These are phyloP conservation scores for Haplosporangium gracile DNA, from an alignment of 192 early-diverging fungal genomes.

Conservation along the genomic window DNA sequence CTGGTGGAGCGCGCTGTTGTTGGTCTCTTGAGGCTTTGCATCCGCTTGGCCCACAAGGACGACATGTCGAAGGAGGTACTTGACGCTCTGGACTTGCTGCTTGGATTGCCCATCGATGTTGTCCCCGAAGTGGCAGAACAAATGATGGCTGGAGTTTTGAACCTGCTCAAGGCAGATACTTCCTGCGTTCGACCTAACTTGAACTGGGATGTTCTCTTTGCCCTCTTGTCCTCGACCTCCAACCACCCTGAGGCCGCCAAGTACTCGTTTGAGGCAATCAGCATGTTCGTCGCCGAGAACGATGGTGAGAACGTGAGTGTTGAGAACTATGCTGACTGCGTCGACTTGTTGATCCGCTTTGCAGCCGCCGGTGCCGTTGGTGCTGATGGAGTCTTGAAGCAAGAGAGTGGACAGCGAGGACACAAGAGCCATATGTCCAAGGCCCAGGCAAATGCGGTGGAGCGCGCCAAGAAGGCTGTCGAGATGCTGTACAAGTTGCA, in stretches of 20 bases:
- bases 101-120: slow-evolving; percentile 68
- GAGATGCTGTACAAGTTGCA: slow-evolving; percentile 77
- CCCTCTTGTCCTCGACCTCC: slow-evolving; percentile 66
- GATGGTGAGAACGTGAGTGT: slow-evolving; percentile 60
- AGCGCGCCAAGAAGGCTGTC: slow-evolving; percentile 74
- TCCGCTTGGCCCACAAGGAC: slow-evolving; percentile 77
- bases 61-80: slow-evolving; percentile 67
- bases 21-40: slow-evolving; percentile 77
- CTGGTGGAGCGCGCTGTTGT: slow-evolving; percentile 85
- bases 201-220: slow-evolving; percentile 67
- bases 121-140: slow-evolving; percentile 79
- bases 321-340: slow-evolving; percentile 82
- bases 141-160: slow-evolving; percentile 81
- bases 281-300: slow-evolving; percentile 66
- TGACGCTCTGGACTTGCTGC: slow-evolving; percentile 66
- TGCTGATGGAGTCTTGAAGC: slow-evolving; percentile 42
- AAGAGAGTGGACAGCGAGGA: slow-evolving; percentile 49
- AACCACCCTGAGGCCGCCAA: slow-evolving; percentile 72
- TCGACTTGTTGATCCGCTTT: slow-evolving; percentile 77
- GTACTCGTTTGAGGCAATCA: slow-evolving; percentile 74
- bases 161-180: slow-evolving; percentile 70
- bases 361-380: slow-evolving; percentile 63
- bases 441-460: slow-evolving; percentile 63
- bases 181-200: slow-evolving; percentile 56
- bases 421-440: slow-evolving; percentile 52